Evolutionary conservation across 345 rosid species (phyloP).

Genomic region (Lepidium didymum): DNA sequence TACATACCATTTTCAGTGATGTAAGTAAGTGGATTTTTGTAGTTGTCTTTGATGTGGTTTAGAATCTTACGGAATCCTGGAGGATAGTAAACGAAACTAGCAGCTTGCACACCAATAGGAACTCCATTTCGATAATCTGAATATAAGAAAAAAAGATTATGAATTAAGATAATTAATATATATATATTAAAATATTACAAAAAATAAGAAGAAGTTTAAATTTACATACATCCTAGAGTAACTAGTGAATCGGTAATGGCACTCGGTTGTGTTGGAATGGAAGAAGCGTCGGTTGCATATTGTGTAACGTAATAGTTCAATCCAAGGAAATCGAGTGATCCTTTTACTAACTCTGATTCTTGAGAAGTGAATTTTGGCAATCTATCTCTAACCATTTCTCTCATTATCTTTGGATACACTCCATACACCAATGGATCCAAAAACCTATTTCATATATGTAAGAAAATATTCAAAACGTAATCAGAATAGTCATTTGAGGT

Average conservation of each 20-base stretch:
- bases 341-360: constrained; percentile 16
- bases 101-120: constrained; percentile 16
- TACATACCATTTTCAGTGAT: constrained; percentile 17
- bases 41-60: constrained; percentile 3
- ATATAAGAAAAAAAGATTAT: not conserved
- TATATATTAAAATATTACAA: not conserved
- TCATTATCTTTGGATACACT: constrained; percentile 1
- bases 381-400: not conserved
- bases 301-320: constrained; percentile 22
- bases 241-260: constrained; percentile 11
- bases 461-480: not conserved
- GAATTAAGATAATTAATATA: not conserved
- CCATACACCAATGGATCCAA: constrained; percentile 11
- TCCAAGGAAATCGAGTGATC: constrained; percentile 21
- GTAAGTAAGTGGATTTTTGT: constrained; percentile 15
- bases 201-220: not conserved
- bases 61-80: constrained; percentile 6
- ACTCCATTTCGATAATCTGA: not conserved
- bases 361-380: not conserved
- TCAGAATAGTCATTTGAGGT: too few relatives aligned
- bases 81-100: constrained; percentile 16
- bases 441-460: not conserved
- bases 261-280: not conserved
- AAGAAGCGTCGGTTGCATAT: constrained; percentile 13
- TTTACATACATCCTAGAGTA: not conserved